Base-by-base conservation (phyloP, 2,329 filamentous ascomycete genomes). In the Arthrobotrys conoides region DNA sequence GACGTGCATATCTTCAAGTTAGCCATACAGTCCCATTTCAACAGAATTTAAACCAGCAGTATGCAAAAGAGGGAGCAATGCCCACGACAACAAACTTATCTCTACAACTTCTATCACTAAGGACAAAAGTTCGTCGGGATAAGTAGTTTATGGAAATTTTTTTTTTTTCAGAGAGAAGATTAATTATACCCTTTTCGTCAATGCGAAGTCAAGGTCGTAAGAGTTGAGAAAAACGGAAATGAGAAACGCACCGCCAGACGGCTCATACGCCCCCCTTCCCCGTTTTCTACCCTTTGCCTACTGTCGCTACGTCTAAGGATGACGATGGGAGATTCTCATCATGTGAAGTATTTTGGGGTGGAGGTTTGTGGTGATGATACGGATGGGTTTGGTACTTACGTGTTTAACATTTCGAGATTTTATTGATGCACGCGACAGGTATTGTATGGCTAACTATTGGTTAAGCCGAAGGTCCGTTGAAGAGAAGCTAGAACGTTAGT, bases 151-250 rank as follows among this genome's bases (percentile, higher is more conserved):
- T n/a, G n/a, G n/a, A n/a, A n/a, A n/a, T n/a, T 36, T 36, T 53
- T 30, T 53, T n/a, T n/a, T 24, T 64, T 51, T 78, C 75, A 78
- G 75, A 78, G 75, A 78, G 75, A 78, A 78, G 75, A 78, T 78
- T 78, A 78, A 64, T 72, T 59, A 63, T 71, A 69, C 68, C 75
- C 75, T 53, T 44, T 77, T 78, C 75, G 75, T 78, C 75, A 72
- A 48, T 63, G 68, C 75, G 64, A 75, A 5, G 59, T 48, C 3
- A 41, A 68, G 41, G 41, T 59, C 41, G 46, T n/a, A 41, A 44
- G 24, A 20, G 41, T 27, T 14, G 10, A n/a, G 36, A 16, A 61
- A 24, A 44, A 22, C 8, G 33, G 57, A 46, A n/a, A n/a, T 8
- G 51, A 53, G 51, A 22, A 16, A 38, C 27, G 65, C 41, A 76